Base-by-base conservation (phyloP, 2,329 filamentous ascomycete species). In the Trichoderma lentiforme region DNA sequence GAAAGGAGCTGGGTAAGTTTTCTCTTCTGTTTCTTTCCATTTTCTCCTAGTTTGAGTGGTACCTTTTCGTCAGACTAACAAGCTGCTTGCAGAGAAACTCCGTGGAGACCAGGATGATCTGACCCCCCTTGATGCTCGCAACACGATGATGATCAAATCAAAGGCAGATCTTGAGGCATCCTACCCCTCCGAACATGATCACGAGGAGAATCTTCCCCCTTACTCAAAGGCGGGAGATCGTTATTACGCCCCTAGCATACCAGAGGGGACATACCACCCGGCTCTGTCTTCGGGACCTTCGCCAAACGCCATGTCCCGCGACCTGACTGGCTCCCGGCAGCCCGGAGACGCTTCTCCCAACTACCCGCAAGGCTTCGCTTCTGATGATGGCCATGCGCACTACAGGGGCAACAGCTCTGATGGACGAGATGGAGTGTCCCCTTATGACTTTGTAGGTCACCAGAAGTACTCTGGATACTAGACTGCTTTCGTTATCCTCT, bases 1-100 rank as follows among this genome's bases (percentile, higher is more conserved):
- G 93, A 83, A 97, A 97, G 88, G 93, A 95, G 83, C 90, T 93
- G 81, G 93, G 93, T 93, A 92, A 89, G 91, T 82, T 56, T 30
- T 24, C 12, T n/a, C 30, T 57, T 28, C 9, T 26, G 21, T 21
- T 11, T 39, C n/a, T 39, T 9, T 36, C 2, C n/a, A 24, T 26
- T 21, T 62, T 24, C 4, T 28, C 11, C 18, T 21, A 6, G 4
- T 4, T 21, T 51, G 43, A 21, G n/a, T 21, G 43, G n/a, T 12
- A 7, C 15, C 36, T 26, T 26, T 39, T 51, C 6, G 56, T 67
- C 78, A 53, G 80, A 80, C 72, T 73, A 56, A 73, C 64, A 83
- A 74, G 47, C 70, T 57, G n/a, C 7, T 4, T 73, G 71, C 81
- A 94, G 93, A 95, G 82, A 93, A 95, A 85, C 82, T 89, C 74